Evolutionary conservation across 352 stramenopile genomes (phyloP), one percentile per base, ranked within the genome.

Genomic region (Globisporangium okanoganense): DNA sequence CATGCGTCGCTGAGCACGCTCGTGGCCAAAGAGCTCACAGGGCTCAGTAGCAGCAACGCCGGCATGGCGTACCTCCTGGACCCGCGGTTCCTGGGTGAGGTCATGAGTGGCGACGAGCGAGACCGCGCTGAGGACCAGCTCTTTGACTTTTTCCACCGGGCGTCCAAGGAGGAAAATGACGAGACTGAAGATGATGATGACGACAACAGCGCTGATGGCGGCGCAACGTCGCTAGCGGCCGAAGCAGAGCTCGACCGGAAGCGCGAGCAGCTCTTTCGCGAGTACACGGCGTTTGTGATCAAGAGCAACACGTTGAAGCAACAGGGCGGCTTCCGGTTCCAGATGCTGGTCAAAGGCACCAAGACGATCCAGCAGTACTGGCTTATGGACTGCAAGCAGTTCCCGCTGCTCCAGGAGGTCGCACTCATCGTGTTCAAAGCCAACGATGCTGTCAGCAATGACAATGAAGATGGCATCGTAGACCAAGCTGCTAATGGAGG

Each of bases 341-440:
- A 50, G 48, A 60, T 76, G 59, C 56, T 79, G 24, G 38, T 56
- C 20, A 68, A 66, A 3, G 40, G 54, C 29, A 71, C 72, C 16
- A 76, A 79, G 66, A 61, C 58, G 10, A 62, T 72, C 36, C 44
- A 65, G 31, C 71, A 76, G 48, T 79, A 67, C 47, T 79, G 71
- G 71, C 60, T 68, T 33, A 63, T 57, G 14, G 71, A 79, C 47
- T 66, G 69, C 0, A 40, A 61, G 49, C 65, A 43, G 16, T 79
- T 62, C 52, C 71, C 71, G 22, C 25, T 71, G 22, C 54, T 79
- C 18, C 69, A 79, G 44, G 45, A 54, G n/a, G 45, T 76, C 9
- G 71, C 71, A 18, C 35, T 58, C 29, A 25, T 54, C 16, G 45
- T 79, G 45, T 72, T 79, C 35, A 31, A 24, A 10, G 20, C 8